Percentiles rank a stretch among this genome's conserved stretches.
Conservation (phyloP, 495 filamentous ascomycete genomes). For the Annulohypoxylon maeteangense region DNA sequence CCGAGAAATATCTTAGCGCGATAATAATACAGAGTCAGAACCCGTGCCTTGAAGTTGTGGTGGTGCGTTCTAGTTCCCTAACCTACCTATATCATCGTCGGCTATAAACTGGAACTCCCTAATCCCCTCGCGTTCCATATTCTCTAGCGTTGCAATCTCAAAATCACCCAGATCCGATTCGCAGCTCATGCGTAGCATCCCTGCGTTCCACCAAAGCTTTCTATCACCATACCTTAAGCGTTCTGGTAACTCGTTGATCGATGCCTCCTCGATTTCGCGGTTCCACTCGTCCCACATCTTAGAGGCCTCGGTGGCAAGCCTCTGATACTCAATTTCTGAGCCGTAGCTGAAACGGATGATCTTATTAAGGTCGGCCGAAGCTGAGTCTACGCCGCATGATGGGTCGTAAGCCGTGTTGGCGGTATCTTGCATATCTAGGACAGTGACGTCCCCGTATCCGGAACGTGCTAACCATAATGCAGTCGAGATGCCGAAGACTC, state of each 20-base stretch:
- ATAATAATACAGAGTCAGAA: not conserved
- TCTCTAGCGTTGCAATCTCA: constrained; percentile 48
- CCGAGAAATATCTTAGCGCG: constrained; percentile 32
- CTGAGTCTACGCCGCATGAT: constrained; percentile 33
- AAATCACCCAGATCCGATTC: constrained; percentile 43
- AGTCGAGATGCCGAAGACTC: constrained; percentile 56
- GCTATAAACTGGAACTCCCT: constrained; percentile 49
- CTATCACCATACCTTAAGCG: constrained; percentile 45
- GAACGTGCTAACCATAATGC: constrained; percentile 54
- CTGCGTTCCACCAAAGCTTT: constrained; percentile 50
- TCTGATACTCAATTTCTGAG: constrained; percentile 53
- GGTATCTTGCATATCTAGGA: constrained; percentile 56
- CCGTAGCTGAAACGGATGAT: constrained; percentile 59
- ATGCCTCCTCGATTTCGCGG: constrained; percentile 39
- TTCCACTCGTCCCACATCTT: constrained; percentile 58
- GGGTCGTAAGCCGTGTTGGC: constrained; percentile 32
- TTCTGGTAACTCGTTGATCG: constrained; percentile 43
- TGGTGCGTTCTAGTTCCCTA: not conserved
- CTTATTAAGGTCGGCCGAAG: constrained; percentile 55
- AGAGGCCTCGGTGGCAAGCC: constrained; percentile 55
- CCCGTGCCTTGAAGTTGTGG: not conserved
- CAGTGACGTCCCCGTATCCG: constrained; percentile 56
- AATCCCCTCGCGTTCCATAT: constrained; percentile 49
- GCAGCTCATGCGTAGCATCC: constrained; percentile 48
- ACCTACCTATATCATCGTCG: constrained; percentile 44